Percentiles rank a stretch among this genome's conserved stretches.
These are phyloP conservation scores for Phytopythium oedochilum DNA, from an alignment of 352 stramenopile genomes.

Conservation along the genomic window DNA sequence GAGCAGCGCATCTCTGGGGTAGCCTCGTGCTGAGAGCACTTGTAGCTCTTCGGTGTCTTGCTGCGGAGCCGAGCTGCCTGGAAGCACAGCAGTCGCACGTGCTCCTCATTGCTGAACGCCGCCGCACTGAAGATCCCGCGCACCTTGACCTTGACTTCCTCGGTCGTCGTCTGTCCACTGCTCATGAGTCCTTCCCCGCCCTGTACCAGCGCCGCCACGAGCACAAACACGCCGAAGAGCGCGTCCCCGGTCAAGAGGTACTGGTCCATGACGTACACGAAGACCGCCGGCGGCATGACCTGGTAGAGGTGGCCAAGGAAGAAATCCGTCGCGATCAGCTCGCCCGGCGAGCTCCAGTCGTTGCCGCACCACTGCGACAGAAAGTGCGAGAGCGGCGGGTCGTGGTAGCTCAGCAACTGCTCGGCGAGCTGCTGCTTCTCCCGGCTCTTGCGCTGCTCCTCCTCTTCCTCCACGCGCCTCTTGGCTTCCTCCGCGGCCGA, in stretches of 20 bases:
- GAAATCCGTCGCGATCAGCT: slow-evolving; percentile 47
- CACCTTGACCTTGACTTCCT: slow-evolving; percentile 39
- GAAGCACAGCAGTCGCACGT: slow-evolving; percentile 58
- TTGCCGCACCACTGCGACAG: slow-evolving; percentile 70
- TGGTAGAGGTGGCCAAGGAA: slow-evolving; percentile 69
- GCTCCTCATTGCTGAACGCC: slow-evolving; percentile 28
- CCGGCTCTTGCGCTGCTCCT: slow-evolving; percentile 20
- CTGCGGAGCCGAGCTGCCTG: slow-evolving; percentile 49
- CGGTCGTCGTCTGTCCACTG: slow-evolving; percentile 14
- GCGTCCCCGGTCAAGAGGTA: slow-evolving; percentile 68
- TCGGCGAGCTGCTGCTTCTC: slow-evolving; percentile 67
- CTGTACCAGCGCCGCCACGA: slow-evolving; percentile 54
- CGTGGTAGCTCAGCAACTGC: slow-evolving; percentile 73
- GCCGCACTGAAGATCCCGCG: slow-evolving; percentile 25
- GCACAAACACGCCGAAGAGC: slow-evolving; percentile 66
- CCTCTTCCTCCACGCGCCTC: slow-evolving; percentile 25
- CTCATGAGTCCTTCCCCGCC: slow-evolving; percentile 29
- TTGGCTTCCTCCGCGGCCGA: slow-evolving; percentile 22
- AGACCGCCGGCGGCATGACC: slow-evolving; percentile 43
- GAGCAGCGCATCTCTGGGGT: slow-evolving; percentile 32
- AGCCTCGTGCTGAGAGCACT: slow-evolving; percentile 41
- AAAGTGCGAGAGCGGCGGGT: slow-evolving; percentile 56
- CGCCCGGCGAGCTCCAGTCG: slow-evolving; percentile 57
- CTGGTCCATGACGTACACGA: slow-evolving; percentile 77
- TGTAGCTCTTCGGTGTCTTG: slow-evolving; percentile 65